Base-by-base conservation (phyloP, 495 filamentous ascomycete species). In the Aspergillus nidulans region DNA sequence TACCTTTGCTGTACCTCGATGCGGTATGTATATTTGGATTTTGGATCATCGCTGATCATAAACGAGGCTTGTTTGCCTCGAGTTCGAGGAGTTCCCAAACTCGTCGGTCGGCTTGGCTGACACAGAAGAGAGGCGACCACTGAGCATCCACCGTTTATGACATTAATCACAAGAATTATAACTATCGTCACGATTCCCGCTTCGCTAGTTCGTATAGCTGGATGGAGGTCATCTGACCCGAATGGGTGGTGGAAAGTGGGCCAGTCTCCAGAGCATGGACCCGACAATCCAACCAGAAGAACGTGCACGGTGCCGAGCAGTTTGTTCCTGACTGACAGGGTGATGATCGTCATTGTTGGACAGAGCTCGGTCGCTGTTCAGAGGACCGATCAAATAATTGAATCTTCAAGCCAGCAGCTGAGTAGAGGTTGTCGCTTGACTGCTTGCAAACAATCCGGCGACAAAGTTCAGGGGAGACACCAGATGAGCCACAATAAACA, bases 211-310 rank as follows among this genome's bases (percentile, higher is more conserved):
- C 30, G 30, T 56, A 30, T 43, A 49, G 39, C 25, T 43, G 15
- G 38, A 56, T 41, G 28, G n/a, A 46, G 41, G 57, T 61, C 54
- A 57, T 61, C 54, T 61, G 59, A 61, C 59, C 59, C 47, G 24
- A 32, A 26, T 24, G 40, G 36, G 45, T 50, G 44, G 56, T 58
- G 55, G 51, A 47, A 39, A 8, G 36, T 30, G 20, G 41, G 19
- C 15, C 49, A 12, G 30, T 34, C 9, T 34, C 6, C 45, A 42
- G 51, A 41, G 51, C 48, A 52, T 56, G 36, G 34, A 48, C 32
- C 24, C 52, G 48, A 39, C 25, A 56, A 52, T 60, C 21, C 39
- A 49, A 36, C 18, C 45, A 38, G 18, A 16, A 44, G 46, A 53
- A 53, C 39, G 56, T 53, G 49, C 40, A 8, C 32, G 18, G 20